phyloP scores from a whole-genome alignment of 2,329 filamentous ascomycete genomes.

The Sclerotinia subarctica region DNA sequence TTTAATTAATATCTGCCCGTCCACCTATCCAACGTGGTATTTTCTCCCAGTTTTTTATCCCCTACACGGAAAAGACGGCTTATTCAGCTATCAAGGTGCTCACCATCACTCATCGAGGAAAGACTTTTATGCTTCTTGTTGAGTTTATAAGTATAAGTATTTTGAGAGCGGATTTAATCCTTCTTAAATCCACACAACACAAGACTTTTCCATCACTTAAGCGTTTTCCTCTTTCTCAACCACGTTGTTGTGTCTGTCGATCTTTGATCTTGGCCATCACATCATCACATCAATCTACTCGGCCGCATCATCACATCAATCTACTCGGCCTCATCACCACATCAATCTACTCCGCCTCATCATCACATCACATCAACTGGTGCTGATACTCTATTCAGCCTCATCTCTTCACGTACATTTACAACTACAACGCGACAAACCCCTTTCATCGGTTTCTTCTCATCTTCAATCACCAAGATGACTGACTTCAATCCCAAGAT shows the following conservation, averaged over 20 bases:
- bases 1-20: neutral
- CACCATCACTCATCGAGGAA: too few species aligned
- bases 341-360: too few species aligned
- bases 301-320: too few species aligned
- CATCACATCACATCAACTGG: neutral
- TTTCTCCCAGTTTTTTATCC: neutral
- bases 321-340: too few species aligned
- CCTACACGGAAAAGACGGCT: too few species aligned
- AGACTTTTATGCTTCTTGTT: too few species aligned
- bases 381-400: neutral
- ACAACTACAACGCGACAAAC: neutral
- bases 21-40: neutral
- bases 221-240: neutral
- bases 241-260: neutral
- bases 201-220: neutral
- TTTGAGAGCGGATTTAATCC: too few species aligned
- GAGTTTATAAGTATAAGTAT: too few species aligned
- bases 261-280: neutral
- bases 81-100: too few species aligned
- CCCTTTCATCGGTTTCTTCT: neutral
- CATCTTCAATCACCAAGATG: slow-evolving; percentile 5
- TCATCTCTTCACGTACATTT: neutral
- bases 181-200: neutral
- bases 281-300: too few species aligned
- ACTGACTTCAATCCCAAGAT: slow-evolving; percentile 29